phyloP scores from a whole-genome alignment of 1,139 yeast species.

The Candida sp. region DNA sequence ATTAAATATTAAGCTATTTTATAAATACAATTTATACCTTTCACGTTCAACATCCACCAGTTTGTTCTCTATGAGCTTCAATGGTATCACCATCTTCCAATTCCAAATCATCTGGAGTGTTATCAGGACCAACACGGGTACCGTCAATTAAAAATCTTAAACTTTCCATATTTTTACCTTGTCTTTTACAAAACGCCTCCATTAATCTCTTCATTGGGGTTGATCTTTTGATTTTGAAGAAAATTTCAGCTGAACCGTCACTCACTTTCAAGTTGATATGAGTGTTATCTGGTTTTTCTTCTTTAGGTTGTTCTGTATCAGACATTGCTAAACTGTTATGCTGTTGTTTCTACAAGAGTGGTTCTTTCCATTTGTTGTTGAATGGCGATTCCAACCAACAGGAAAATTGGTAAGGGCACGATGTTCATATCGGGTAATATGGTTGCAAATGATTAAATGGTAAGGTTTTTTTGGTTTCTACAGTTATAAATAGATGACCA shows the following conservation, averaged over 20 bases:
- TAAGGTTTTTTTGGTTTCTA: no score
- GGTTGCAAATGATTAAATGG: background rate
- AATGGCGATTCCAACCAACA: background rate
- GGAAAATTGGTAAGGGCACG: background rate
- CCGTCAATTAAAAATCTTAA: conserved; percentile 94
- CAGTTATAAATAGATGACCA: no score
- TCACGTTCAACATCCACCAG: conserved; percentile 44
- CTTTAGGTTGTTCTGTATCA: conserved; percentile 41
- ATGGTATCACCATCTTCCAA: conserved; percentile 95
- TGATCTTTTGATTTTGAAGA: conserved; percentile 90
- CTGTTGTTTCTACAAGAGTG: conserved; percentile 1
- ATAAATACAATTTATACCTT: no score
- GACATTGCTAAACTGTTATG: conserved; percentile 28
- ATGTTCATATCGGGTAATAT: background rate
- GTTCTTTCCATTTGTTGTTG: background rate
- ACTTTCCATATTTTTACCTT: conserved; percentile 81
- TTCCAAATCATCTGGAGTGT: conserved; percentile 89
- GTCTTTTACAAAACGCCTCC: conserved; percentile 98
- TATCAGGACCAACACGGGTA: conserved; percentile 79
- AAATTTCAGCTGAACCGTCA: conserved; percentile 90
- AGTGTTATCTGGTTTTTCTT: conserved; percentile 61
- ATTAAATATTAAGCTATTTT: no score
- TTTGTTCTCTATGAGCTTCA: conserved; percentile 98
- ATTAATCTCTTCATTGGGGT: conserved; percentile 93
- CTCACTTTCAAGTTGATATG: conserved; percentile 94